Conservation (phyloP, 305 asterid genomes). For the Fraxinus xanthoxyloides region DNA sequence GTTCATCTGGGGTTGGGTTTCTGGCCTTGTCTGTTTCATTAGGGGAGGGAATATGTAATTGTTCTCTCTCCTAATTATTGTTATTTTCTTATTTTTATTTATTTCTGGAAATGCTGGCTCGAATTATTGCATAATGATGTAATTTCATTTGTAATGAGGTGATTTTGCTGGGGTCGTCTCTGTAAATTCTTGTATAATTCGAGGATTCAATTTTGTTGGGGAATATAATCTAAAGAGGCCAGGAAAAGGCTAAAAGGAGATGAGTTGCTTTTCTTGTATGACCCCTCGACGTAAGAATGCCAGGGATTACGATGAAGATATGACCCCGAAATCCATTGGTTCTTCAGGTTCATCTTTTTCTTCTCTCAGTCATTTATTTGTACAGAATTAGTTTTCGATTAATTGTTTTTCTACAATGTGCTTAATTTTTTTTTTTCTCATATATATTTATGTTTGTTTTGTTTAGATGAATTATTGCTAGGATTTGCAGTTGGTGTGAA, state of each 20-base stretch:
- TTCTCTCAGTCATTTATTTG: background rate
- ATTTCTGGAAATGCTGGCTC: background rate
- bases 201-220: conserved; percentile 20
- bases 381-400: background rate
- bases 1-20: conserved; percentile 25
- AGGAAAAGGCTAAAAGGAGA: conserved; percentile 17
- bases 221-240: background rate
- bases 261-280: conserved; percentile 68
- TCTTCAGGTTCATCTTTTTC: conserved; percentile 36
- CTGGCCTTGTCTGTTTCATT: conserved; percentile 16
- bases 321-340: conserved; percentile 33
- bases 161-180: conserved; percentile 14
- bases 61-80: conserved; percentile 31
- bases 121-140: conserved; percentile 10
- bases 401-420: conserved; percentile 5
- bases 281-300: conserved; percentile 40
- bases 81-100: background rate
- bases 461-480: conserved; percentile 11
- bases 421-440: background rate
- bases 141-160: conserved; percentile 19
- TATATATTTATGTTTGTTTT: conserved; percentile 2
- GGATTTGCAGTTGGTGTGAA: conserved; percentile 41
- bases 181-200: conserved; percentile 19
- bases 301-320: conserved; percentile 44
- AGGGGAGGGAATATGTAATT: conserved; percentile 30